Conservation (phyloP, 805 yeast genomes). For the Yarrowia yakushimensis region DNA sequence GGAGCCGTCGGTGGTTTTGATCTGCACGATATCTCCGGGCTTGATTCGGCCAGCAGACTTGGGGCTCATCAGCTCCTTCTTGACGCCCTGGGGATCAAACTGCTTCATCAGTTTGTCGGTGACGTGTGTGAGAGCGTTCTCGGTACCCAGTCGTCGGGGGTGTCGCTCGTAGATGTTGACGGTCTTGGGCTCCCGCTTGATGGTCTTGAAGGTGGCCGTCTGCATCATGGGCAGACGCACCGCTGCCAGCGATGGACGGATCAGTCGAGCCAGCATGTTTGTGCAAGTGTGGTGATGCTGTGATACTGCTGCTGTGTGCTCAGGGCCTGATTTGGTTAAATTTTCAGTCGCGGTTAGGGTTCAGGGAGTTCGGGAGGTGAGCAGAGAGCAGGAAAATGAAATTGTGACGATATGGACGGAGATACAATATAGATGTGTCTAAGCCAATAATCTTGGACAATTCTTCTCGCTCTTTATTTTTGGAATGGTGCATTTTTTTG, state of each 20-base stretch:
- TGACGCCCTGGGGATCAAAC: slow-evolving; percentile 71
- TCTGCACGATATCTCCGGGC: slow-evolving; percentile 79
- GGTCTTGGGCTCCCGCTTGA: not conserved
- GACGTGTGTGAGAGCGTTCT: slow-evolving; percentile 44
- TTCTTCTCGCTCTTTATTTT: too few relatives aligned
- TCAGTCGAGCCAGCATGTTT: slow-evolving; percentile 21
- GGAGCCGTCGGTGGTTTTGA: slow-evolving; percentile 58
- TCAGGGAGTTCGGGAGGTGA: not conserved
- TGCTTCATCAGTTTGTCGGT: slow-evolving; percentile 51
- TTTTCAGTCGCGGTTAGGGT: slow-evolving; percentile 21
- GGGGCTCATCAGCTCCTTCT: slow-evolving; percentile 52
- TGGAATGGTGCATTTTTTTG: too few relatives aligned
- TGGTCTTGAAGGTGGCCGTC: slow-evolving; percentile 4
- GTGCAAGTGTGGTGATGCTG: not conserved
- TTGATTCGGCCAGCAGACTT: slow-evolving; percentile 51
- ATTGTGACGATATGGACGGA: too few relatives aligned
- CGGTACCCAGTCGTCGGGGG: slow-evolving; percentile 36
- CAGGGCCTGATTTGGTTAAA: not conserved
- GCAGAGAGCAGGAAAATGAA: too few relatives aligned
- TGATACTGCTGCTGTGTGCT: not conserved
- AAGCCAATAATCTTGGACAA: too few relatives aligned
- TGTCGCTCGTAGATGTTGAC: slow-evolving; percentile 38
- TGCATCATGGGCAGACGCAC: slow-evolving; percentile 21
- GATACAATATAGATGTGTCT: too few relatives aligned
- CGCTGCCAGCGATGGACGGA: slow-evolving; percentile 24